phyloP scores from a whole-genome alignment of 2,329 filamentous ascomycete genomes.

The Penicillium italicum region DNA sequence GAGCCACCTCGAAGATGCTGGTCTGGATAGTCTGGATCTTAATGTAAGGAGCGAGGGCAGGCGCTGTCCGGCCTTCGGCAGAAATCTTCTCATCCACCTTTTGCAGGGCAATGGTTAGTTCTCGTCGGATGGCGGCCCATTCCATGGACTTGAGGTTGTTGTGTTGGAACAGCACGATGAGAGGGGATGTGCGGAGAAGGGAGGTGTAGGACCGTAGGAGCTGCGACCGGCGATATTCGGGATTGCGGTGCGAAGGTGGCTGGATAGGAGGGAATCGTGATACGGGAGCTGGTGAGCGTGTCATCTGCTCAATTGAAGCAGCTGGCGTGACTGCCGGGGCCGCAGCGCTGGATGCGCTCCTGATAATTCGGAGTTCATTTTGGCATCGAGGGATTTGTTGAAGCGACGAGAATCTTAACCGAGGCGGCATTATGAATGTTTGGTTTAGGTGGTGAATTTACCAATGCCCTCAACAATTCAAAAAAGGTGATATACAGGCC shows the following conservation, averaged over 20 bases:
- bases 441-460: not conserved
- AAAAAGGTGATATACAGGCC: slow-evolving; percentile 1
- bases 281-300: slow-evolving; percentile 44
- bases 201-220: slow-evolving; percentile 83
- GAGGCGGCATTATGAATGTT: slow-evolving; percentile 50
- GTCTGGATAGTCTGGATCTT: slow-evolving; percentile 83
- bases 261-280: slow-evolving; percentile 61
- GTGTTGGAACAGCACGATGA: slow-evolving; percentile 83
- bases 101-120: slow-evolving; percentile 58
- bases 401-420: slow-evolving; percentile 45
- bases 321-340: slow-evolving; percentile 52
- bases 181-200: slow-evolving; percentile 75
- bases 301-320: slow-evolving; percentile 50
- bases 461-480: slow-evolving; percentile 2
- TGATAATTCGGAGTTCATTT: slow-evolving; percentile 38
- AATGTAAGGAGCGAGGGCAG: slow-evolving; percentile 56
- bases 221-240: slow-evolving; percentile 87
- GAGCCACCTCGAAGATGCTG: slow-evolving; percentile 79
- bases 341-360: slow-evolving; percentile 44
- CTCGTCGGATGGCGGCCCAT: slow-evolving; percentile 69
- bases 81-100: slow-evolving; percentile 67
- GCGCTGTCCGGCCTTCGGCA: slow-evolving; percentile 46
- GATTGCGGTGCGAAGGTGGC: slow-evolving; percentile 80
- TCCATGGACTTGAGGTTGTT: slow-evolving; percentile 72
- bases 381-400: slow-evolving; percentile 37